Conservation (phyloP, 2,329 filamentous ascomycete genomes). For the Chaetomium globosum region DNA sequence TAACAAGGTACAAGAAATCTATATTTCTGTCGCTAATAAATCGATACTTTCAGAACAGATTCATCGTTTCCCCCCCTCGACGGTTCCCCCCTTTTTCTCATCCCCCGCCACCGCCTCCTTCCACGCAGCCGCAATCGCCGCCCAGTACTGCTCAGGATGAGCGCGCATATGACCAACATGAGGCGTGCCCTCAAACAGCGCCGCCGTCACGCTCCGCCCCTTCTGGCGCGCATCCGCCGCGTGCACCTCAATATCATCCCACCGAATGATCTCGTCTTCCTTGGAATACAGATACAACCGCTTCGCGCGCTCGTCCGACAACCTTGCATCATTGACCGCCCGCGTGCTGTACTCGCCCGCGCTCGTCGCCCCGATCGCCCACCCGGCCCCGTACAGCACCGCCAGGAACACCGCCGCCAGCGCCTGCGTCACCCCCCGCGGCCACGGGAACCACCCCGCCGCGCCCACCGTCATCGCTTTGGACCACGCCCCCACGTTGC, state of each 20-base stretch:
- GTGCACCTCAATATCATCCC: constrained; percentile 59
- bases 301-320: constrained; percentile 45
- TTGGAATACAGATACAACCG: constrained; percentile 62
- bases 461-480: constrained; percentile 56
- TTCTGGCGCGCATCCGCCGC: constrained; percentile 50
- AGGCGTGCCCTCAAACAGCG: constrained; percentile 59
- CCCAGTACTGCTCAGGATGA: constrained; percentile 62
- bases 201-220: constrained; percentile 54
- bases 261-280: constrained; percentile 59
- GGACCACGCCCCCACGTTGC: constrained; percentile 55
- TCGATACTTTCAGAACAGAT: neutral
- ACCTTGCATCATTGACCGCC: constrained; percentile 44
- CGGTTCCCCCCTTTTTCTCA: neutral
- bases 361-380: constrained; percentile 45
- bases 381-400: constrained; percentile 43
- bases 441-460: constrained; percentile 52
- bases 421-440: constrained; percentile 51
- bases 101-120: constrained; percentile 12
- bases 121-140: constrained; percentile 41
- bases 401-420: constrained; percentile 52
- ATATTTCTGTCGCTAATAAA: neutral
- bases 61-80: neutral
- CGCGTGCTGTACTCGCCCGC: constrained; percentile 47
- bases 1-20: neutral
- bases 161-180: constrained; percentile 65